Conservation (phyloP, 2,329 filamentous ascomycete genomes). For the Magnaporthales sp. region DNA sequence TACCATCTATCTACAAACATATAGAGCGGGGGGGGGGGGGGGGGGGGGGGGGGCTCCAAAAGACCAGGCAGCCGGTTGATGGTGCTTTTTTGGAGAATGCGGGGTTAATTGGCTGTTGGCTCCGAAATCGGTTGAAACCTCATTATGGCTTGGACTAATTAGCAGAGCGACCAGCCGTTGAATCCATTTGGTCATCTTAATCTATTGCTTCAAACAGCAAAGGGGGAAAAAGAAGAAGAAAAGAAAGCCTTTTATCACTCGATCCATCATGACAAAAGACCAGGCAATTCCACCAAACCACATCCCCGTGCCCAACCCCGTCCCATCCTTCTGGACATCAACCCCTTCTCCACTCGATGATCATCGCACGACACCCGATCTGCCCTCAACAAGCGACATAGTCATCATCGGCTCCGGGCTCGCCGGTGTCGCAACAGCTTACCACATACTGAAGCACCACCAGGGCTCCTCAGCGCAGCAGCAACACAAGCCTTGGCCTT, state of each 20-base stretch:
- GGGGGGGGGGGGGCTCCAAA: no score
- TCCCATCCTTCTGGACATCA: conserved; percentile 30
- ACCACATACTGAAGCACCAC: conserved; percentile 24
- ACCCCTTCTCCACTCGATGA: conserved; percentile 27
- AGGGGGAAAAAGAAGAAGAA: no score
- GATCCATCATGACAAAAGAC: background rate
- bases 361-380: conserved; percentile 24
- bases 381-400: conserved; percentile 32
- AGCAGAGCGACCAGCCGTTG: background rate
- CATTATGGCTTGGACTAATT: background rate
- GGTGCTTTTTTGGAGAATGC: background rate
- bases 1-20: background rate
- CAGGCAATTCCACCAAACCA: background rate
- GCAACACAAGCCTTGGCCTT: conserved; percentile 9
- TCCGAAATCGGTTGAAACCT: background rate
- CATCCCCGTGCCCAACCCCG: conserved; percentile 17
- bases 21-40: background rate
- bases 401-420: conserved; percentile 38
- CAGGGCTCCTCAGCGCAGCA: background rate
- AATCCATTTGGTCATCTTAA: background rate
- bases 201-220: background rate
- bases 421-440: conserved; percentile 32
- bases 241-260: background rate
- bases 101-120: background rate
- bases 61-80: background rate